Percentiles rank a stretch among this genome's conserved stretches.
These are phyloP conservation scores for Pseudocercospora fuligena DNA, from an alignment of 2,329 filamentous ascomycete species.

Conservation along the genomic window DNA sequence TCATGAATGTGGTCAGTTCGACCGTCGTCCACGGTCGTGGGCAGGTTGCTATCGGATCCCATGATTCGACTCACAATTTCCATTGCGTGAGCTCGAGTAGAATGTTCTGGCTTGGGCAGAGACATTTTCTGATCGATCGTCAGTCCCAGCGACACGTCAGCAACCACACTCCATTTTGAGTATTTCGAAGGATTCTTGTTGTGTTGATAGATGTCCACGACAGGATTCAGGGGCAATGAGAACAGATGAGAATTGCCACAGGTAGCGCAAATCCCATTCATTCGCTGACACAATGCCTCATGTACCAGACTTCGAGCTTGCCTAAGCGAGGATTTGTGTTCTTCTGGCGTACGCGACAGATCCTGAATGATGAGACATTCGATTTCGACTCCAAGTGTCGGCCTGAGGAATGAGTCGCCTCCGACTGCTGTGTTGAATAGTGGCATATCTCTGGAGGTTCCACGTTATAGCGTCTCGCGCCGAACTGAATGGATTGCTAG, in stretches of 20 bases:
- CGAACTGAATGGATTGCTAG: too few species aligned
- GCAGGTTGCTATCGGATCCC: not conserved
- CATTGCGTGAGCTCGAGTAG: not conserved
- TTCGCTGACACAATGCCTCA: constrained; percentile 11
- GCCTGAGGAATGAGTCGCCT: too few species aligned
- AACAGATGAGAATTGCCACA: constrained; percentile 4
- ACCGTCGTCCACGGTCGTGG: not conserved
- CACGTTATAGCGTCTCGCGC: too few species aligned
- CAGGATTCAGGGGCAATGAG: constrained; percentile 1
- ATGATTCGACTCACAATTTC: constrained; percentile 27
- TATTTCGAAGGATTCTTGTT: not conserved
- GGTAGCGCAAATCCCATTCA: not conserved
- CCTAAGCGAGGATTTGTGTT: not conserved
- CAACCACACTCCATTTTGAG: not conserved
- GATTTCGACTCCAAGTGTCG: constrained; percentile 23
- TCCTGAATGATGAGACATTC: constrained; percentile 20
- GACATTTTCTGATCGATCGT: not conserved
- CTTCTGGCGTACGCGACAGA: not conserved
- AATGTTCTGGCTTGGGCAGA: not conserved
- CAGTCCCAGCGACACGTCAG: not conserved
- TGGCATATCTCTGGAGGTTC: too few species aligned
- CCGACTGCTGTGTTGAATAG: too few species aligned
- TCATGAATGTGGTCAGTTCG: constrained; percentile 15
- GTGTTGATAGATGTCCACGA: not conserved
- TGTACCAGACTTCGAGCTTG: constrained; percentile 7